Evolutionary conservation across 1,284 basidiomycete species (phyloP), one percentile per base, ranked within the genome.

Genomic region (Leccinum ponderosum): DNA sequence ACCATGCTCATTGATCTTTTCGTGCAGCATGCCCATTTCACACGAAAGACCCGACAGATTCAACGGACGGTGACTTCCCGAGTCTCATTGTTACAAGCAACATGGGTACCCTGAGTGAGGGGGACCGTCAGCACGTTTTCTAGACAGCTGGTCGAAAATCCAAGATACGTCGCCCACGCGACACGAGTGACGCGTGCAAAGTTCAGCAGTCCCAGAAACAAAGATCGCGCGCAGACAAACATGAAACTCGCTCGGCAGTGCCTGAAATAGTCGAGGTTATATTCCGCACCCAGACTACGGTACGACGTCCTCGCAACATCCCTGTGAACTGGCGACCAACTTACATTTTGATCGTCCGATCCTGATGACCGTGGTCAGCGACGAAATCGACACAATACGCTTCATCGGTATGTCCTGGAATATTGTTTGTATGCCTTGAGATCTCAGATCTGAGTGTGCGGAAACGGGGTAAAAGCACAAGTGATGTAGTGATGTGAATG

Each of bases 381-480:
- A 97, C 94, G 72, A 97, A 97, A 75, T 97, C 95, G 20, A 99
- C 97, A 71, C 97, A 99, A 78, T 98, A 98, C 27, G 99, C 97
- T 75, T 99, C 97, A 71, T 99, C 97, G 0, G 91, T 93, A 73
- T 99, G 97, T 3, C 97, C 97, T 0, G 96, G 94, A 25, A 99
- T 83, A 75, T 99, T 97, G 3, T 76, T 92, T 92, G 2, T 99
- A 97, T 3, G 97, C 97, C 75, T 94, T 95, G 62, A 97, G 80
- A 74, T 97, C 93, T 95, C 95, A 97, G 31, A 97, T 88, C 94
- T 95, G 50, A 15, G n/a, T 15, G 12, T 35, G 22, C 9, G 25
- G 22, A 53, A 44, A 44, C 4, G 17, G 39, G 7, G 39, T 11
- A 17, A 44, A 11, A 39, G 39, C n/a, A n/a, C 3, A n/a, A 39